Conservation (phyloP, 1,139 yeast species). For the Groenewaldozyma sp. region DNA sequence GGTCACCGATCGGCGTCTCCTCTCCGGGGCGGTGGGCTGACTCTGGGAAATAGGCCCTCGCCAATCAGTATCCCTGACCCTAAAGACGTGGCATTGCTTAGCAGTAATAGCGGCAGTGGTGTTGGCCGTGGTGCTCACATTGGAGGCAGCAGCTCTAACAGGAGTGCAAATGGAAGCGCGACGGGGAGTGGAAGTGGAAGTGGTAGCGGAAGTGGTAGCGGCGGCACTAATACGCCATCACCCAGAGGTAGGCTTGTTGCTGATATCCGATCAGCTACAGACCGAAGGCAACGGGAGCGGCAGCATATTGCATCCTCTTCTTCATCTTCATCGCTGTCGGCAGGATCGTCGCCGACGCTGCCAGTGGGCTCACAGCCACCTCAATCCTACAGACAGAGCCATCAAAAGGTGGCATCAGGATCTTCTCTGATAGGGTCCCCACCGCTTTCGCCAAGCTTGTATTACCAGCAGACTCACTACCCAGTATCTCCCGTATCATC, state of each 20-base stretch:
- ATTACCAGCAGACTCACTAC: conserved; percentile 7
- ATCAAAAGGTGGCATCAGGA: conserved; percentile 4
- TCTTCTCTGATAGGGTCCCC: conserved; percentile 8
- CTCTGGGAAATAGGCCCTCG: conserved; percentile 10
- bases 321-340: conserved; percentile 7
- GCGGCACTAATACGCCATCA: conserved; percentile 9
- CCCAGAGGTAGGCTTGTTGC: conserved; percentile 22
- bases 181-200: background rate
- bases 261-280: conserved; percentile 27
- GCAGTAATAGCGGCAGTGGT: too few species aligned
- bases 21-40: background rate
- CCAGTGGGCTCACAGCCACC: conserved; percentile 12
- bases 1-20: background rate
- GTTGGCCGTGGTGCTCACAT: conserved; percentile 4
- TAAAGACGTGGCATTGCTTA: conserved; percentile 12
- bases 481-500: conserved; percentile 10
- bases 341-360: conserved; percentile 7
- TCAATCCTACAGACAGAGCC: conserved; percentile 9
- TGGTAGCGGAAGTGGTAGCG: too few species aligned
- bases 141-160: conserved; percentile 8
- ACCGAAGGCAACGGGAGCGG: conserved; percentile 23
- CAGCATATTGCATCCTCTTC: conserved; percentile 13
- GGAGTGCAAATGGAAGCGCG: background rate
- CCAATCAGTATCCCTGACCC: conserved; percentile 18
- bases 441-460: conserved; percentile 4